Evolutionary conservation across 129 eudicot genomes (phyloP), one percentile per base, ranked within the genome.

Genomic region (Artemisia argyi): DNA sequence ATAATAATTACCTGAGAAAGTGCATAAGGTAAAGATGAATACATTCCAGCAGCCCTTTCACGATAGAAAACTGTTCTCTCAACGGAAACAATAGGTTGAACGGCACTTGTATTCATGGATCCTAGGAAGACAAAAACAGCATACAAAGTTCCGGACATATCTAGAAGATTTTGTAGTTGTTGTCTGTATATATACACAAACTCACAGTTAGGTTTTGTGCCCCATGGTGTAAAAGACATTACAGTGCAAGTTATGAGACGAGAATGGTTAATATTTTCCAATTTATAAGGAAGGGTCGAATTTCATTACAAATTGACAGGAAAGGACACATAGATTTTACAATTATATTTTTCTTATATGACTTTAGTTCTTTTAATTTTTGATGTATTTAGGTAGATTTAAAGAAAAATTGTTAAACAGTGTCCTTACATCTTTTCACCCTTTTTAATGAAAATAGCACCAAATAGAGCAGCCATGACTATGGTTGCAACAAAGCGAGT

Each of bases 1-100:
- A 47, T 47, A 49, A 47, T 47, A 28, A 4, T 51, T 79, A 83
- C 87, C 82, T 83, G 87, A 7, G 87, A 76, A 53, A 83, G 76
- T 59, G 87, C 84, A 51, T 79, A 79, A 66, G 87, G 84, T 56
- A 66, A 58, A 11, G 81, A 77, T 66, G 87, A 83, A 44, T 83
- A 83, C 87, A 83, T 83, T 59, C 87, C 84, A 3, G 87, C 82
- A 30, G 84, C 87, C 48, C 81, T 66, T 83, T 83, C 87, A 2
- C 84, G 82, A 65, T 79, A 83, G 72, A 79, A 83, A 48, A 76
- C 87, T 12, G 84, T 79, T 61, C 84, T 76, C 73, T 79, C 87
- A 7, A 79, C 71, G 3, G 69, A 65, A 42, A 83, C 87, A 58
- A 83, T 71, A 18, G 84, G 62, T 66, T 83, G 87, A 52, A 83